Base-by-base conservation (phyloP, 1,284 basidiomycete genomes). In the Apiotrichum laibachii region DNA sequence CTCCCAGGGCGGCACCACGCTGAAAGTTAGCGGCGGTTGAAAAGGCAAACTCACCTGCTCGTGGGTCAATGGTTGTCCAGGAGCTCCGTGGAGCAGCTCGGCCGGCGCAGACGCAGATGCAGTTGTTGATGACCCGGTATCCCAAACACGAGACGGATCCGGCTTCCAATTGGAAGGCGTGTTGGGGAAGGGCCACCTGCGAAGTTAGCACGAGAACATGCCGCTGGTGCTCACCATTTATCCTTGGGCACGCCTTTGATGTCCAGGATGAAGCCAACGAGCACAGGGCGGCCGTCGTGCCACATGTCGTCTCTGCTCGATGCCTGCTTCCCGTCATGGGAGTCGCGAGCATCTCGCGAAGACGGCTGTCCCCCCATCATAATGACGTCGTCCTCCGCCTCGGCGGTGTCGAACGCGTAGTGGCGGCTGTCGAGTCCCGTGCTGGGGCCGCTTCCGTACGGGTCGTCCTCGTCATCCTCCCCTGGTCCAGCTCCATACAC, bases 391-490 rank as follows among this genome's bases (percentile, higher is more conserved):
- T 90, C 86, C 2, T 87, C 84, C 8, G 86, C 85, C 5, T 80
- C 79, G 22, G 72, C 75, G 35, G 80, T 76, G 67, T 92, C 89
- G 70, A 88, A 93, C 1, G 89, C 90, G 55, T 86, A 82, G 34
- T 82, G 63, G n/a, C 50, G 37, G 4, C 45, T 35, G 37, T 63
- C 59, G 11, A 45, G 50, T 0, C 16, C 44, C 16, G 53, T 26
- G 21, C 50, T 43, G 2, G 42, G 43, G 77, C 69, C 61, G 55
- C 77, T 66, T 18, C 89, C 88, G 69, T 95, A 95, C 0, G 93
- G 82, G 68, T 93, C 91, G 31, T 92, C 66, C 67, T 95, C 91
- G 68, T 94, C 92, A 55, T 94, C 90, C 48, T 92, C 91, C 0
- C 88, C 88, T 56, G 90, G 88, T 37, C 62, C 56, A 10, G 64